These are phyloP conservation scores for Cladosporium sp. DNA, from an alignment of 2,329 filamentous ascomycete genomes.

Conservation along the genomic window DNA sequence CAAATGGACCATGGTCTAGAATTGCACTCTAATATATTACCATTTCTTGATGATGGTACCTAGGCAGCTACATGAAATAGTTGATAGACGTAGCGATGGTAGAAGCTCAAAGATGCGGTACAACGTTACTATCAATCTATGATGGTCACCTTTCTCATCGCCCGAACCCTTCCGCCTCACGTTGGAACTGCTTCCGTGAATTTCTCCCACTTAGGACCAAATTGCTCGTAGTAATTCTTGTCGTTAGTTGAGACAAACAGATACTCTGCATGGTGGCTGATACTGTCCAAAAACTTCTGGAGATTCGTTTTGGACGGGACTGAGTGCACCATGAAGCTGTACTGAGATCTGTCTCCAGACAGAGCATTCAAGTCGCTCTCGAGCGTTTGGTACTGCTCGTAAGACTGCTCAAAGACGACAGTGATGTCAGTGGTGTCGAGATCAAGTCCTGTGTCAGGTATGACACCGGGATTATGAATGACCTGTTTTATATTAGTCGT, in stretches of 20 bases:
- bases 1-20: constrained; percentile 16
- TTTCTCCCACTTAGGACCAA: constrained; percentile 25
- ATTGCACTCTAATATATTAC: constrained; percentile 3
- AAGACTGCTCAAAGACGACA: constrained; percentile 30
- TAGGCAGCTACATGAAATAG: background rate
- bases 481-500: constrained; percentile 22
- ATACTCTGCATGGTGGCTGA: constrained; percentile 23
- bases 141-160: background rate
- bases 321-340: constrained; percentile 29
- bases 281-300: constrained; percentile 23
- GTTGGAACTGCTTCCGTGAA: constrained; percentile 24
- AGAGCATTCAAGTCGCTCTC: constrained; percentile 20
- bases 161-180: background rate
- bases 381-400: constrained; percentile 20
- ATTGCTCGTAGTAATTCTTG: constrained; percentile 23
- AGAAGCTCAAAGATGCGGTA: background rate
- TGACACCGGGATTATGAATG: constrained; percentile 30
- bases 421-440: constrained; percentile 28
- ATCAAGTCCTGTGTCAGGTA: constrained; percentile 25
- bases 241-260: constrained; percentile 27
- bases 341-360: constrained; percentile 23
- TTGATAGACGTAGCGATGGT: background rate
- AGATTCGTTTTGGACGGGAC: constrained; percentile 24
- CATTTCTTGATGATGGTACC: background rate
- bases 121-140: background rate